These are phyloP conservation scores for Parafenestella ontariensis DNA, from an alignment of 2,329 filamentous ascomycete genomes.

Conservation along the genomic window DNA sequence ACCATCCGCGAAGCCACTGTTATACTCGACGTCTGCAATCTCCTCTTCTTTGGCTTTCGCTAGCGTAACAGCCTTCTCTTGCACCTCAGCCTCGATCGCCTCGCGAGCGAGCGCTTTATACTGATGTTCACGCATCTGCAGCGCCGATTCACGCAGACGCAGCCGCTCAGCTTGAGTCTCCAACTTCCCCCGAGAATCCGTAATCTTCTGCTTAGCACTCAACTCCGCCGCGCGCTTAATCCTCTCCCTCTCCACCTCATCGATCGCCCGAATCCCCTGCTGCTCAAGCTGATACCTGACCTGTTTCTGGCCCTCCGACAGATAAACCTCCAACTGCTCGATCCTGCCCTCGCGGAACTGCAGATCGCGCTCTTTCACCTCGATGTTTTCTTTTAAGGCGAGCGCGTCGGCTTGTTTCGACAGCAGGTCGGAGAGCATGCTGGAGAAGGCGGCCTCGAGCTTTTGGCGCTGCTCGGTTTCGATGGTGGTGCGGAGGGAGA, in stretches of 20 bases:
- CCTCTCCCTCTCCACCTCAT: slow-evolving; percentile 8
- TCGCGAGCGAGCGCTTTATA: slow-evolving; percentile 19
- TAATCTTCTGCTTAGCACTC: background rate
- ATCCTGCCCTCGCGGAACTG: slow-evolving; percentile 18
- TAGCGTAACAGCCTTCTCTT: background rate
- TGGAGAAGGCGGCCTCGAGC: slow-evolving; percentile 12
- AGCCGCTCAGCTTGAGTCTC: slow-evolving; percentile 11
- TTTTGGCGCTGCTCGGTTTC: slow-evolving; percentile 14
- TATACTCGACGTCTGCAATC: slow-evolving; percentile 13
- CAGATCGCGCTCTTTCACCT: slow-evolving; percentile 18
- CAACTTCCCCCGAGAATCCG: slow-evolving; percentile 11
- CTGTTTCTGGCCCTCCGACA: slow-evolving; percentile 32
- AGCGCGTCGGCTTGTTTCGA: slow-evolving; percentile 21
- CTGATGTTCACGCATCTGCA: slow-evolving; percentile 26
- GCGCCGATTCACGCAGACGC: slow-evolving; percentile 15
- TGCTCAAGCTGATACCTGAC: slow-evolving; percentile 16
- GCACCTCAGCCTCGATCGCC: slow-evolving; percentile 12
- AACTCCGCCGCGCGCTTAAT: slow-evolving; percentile 14
- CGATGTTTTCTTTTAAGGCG: slow-evolving; percentile 5
- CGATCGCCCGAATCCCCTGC: slow-evolving; percentile 14
- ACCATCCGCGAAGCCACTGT: slow-evolving; percentile 13
- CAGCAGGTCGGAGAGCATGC: slow-evolving; percentile 18
- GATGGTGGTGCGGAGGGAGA: slow-evolving; percentile 9
- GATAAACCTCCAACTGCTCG: slow-evolving; percentile 24
- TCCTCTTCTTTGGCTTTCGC: slow-evolving; percentile 1